These are phyloP conservation scores for Metarhizium sp. DNA, from an alignment of 2,329 filamentous ascomycete genomes.

Conservation along the genomic window DNA sequence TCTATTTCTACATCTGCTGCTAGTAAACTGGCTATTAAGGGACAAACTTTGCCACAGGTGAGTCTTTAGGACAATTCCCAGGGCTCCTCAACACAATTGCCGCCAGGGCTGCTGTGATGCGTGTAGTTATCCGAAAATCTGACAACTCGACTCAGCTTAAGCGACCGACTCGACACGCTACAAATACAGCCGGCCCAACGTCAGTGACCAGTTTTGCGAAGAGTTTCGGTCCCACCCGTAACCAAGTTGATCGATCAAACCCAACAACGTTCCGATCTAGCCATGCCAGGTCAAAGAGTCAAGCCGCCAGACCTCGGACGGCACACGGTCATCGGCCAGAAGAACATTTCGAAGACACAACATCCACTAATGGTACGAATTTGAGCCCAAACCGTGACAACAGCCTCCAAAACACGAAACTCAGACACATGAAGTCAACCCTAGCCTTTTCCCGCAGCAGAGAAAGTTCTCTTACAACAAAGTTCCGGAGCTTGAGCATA, in stretches of 20 bases:
- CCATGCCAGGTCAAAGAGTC: conserved; percentile 33
- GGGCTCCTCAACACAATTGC: neutral
- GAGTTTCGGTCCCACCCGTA: conserved; percentile 47
- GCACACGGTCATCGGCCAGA: conserved; percentile 31
- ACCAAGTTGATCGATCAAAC: conserved; percentile 38
- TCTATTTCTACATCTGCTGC: conserved; percentile 22
- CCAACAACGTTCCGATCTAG: conserved; percentile 41
- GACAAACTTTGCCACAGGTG: conserved; percentile 29
- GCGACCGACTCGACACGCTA: conserved; percentile 30
- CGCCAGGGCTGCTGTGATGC: neutral
- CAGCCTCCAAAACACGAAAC: conserved; percentile 12
- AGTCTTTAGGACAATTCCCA: neutral
- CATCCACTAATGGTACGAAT: conserved; percentile 26
- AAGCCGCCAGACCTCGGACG: conserved; percentile 27
- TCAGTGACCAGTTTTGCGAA: conserved; percentile 42
- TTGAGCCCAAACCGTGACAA: conserved; percentile 4
- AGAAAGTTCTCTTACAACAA: conserved; percentile 34
- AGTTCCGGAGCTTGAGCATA: conserved; percentile 31
- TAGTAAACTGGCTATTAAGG: conserved; percentile 31
- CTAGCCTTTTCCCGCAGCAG: conserved; percentile 22
- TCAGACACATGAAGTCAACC: conserved; percentile 16
- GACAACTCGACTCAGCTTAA: conserved; percentile 19
- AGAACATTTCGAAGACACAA: conserved; percentile 25
- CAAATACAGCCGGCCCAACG: conserved; percentile 15
- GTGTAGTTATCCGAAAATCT: neutral